Evolutionary conservation across 192 early-diverging fungal species (phyloP).

Genomic region (Backusella macrospora): DNA sequence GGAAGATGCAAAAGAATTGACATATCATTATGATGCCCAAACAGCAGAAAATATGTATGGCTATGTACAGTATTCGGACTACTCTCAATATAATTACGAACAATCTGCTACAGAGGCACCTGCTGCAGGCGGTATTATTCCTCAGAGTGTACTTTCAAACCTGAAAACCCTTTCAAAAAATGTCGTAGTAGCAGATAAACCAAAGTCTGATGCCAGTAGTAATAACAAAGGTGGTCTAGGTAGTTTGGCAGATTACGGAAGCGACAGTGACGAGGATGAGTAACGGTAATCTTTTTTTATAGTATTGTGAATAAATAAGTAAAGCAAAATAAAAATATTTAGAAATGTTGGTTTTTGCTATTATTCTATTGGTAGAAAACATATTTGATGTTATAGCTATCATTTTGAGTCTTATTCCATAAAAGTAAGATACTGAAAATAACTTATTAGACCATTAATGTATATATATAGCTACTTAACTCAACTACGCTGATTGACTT

Average conservation of each 20-base stretch:
- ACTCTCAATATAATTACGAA: background rate
- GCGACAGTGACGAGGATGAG: conserved; percentile 45
- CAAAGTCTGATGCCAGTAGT: background rate
- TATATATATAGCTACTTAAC: too few relatives aligned
- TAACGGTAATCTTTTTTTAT: too few relatives aligned
- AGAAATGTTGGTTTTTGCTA: too few relatives aligned
- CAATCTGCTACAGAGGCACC: background rate
- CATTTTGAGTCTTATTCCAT: too few relatives aligned
- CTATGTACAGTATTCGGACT: conserved; percentile 12
- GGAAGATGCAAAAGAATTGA: conserved; percentile 15
- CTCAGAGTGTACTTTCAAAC: conserved; percentile 20
- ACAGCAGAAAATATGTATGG: conserved; percentile 15
- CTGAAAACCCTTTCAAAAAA: conserved; percentile 17
- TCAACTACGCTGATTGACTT: too few relatives aligned
- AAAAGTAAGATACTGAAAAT: too few relatives aligned
- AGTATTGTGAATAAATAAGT: too few relatives aligned
- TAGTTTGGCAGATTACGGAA: conserved; percentile 49
- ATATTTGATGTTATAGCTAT: too few relatives aligned
- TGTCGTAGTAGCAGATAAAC: background rate
- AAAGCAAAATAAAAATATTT: too few relatives aligned
- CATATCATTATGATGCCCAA: conserved; percentile 5
- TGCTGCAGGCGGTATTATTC: conserved; percentile 38
- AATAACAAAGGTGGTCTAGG: conserved; percentile 31
- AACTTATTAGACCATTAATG: too few relatives aligned
- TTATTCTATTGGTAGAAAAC: too few relatives aligned